phyloP scores from a whole-genome alignment of 371 early-diverging fungal species.

The Mortierella sp. region DNA sequence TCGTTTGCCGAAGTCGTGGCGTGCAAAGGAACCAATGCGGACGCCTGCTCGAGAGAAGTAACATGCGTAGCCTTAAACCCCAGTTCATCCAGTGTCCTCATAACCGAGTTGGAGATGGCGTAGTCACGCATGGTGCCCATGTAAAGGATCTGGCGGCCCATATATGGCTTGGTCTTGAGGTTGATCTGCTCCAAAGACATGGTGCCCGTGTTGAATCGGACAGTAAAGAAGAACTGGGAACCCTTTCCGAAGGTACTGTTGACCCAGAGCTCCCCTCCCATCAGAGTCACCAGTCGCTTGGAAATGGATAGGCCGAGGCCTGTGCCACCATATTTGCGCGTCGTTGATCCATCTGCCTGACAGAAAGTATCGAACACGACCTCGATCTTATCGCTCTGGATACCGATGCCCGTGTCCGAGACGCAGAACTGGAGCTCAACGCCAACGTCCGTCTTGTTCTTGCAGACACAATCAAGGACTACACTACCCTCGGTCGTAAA shows the following conservation, averaged over 20 bases:
- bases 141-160: slow-evolving; percentile 60
- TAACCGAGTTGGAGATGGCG: slow-evolving; percentile 35
- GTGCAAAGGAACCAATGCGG: slow-evolving; percentile 17
- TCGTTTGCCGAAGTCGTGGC: slow-evolving; percentile 7
- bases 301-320: slow-evolving; percentile 90
- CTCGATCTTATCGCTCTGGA: slow-evolving; percentile 75
- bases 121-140: slow-evolving; percentile 59
- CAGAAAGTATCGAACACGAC: slow-evolving; percentile 85
- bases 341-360: slow-evolving; percentile 85
- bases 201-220: slow-evolving; percentile 58
- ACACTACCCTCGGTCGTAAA: slow-evolving; percentile 82
- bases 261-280: slow-evolving; percentile 88
- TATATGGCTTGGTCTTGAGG: slow-evolving; percentile 59
- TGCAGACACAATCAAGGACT: slow-evolving; percentile 59
- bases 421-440: slow-evolving; percentile 75
- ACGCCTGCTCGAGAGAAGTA: slow-evolving; percentile 56
- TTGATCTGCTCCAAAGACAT: slow-evolving; percentile 56
- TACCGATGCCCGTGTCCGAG: slow-evolving; percentile 89
- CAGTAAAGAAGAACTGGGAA: slow-evolving; percentile 79
- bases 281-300: slow-evolving; percentile 75
- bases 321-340: slow-evolving; percentile 87
- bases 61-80: slow-evolving; percentile 58
- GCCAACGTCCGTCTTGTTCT: slow-evolving; percentile 52
- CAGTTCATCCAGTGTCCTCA: slow-evolving; percentile 52
- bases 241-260: slow-evolving; percentile 75